A percentile compares a stretch with the other conserved stretches of the same genome.
Conservation (phyloP, 2,329 filamentous ascomycete species). For the Trichoderma brevicompactum region DNA sequence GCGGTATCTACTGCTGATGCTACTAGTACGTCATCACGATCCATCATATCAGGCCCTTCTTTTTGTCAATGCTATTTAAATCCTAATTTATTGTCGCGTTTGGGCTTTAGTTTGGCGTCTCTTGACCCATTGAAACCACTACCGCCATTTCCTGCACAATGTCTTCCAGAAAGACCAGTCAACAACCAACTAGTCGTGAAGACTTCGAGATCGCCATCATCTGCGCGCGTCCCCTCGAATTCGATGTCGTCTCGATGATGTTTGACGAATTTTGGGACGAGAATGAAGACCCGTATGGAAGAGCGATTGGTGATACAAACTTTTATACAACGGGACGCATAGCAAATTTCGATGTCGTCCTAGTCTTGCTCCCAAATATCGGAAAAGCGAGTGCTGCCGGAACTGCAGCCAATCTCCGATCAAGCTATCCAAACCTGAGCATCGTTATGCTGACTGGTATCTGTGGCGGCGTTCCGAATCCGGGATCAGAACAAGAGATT, state of each 20-base stretch:
- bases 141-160: too few species aligned
- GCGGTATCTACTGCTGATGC: too few species aligned
- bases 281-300: constrained; percentile 31
- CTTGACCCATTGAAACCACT: too few species aligned
- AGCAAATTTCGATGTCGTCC: constrained; percentile 30
- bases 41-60: too few species aligned
- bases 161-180: too few species aligned
- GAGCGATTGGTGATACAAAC: constrained; percentile 37
- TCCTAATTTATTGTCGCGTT: too few species aligned
- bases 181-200: not conserved
- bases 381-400: not conserved
- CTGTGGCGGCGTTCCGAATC: not conserved
- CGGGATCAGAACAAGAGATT: not conserved
- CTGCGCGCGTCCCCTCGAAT: not conserved
- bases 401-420: not conserved
- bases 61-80: too few species aligned
- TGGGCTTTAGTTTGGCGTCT: too few species aligned
- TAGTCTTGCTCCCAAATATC: not conserved
- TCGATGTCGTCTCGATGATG: not conserved
- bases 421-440: not conserved
- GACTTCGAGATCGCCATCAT: not conserved
- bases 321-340: constrained; percentile 37
- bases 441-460: not conserved
- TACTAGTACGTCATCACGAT: too few species aligned
- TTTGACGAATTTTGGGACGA: constrained; percentile 33